Conservation (phyloP, 768 basidiomycete species). For the Lentinula sp. region DNA sequence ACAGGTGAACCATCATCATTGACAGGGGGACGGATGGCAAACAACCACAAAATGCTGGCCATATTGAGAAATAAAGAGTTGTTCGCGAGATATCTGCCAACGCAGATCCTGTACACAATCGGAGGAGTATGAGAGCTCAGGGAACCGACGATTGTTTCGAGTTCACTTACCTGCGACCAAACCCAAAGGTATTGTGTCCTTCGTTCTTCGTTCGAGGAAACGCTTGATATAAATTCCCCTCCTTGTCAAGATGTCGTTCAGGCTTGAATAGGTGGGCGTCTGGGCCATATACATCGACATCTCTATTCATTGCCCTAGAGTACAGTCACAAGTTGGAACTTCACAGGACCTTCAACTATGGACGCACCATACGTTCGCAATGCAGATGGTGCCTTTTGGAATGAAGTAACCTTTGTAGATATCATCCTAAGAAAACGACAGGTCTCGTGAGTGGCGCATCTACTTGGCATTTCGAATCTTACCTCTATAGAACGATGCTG, state of each 20-base stretch:
- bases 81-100: slow-evolving; percentile 23
- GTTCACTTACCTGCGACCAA: slow-evolving; percentile 16
- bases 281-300: neutral
- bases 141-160: too few species aligned
- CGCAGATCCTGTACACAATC: slow-evolving; percentile 15
- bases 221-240: neutral
- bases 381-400: neutral
- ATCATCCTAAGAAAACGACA: neutral
- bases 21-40: neutral
- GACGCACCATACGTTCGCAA: neutral
- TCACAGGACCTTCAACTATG: neutral
- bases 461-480: neutral
- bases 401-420: slow-evolving; percentile 1
- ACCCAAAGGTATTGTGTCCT: slow-evolving; percentile 13
- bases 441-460: neutral
- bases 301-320: neutral
- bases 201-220: neutral
- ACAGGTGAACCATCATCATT: neutral
- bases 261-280: neutral
- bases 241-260: neutral
- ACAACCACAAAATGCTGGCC: slow-evolving; percentile 22
- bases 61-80: slow-evolving; percentile 21
- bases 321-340: neutral
- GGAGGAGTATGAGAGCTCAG: neutral
- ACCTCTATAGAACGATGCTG: slow-evolving; percentile 1